A percentile compares a stretch with the other conserved stretches of the same genome.
Conservation (phyloP, 1,284 basidiomycete species). For the Heliocybe sulcata region DNA sequence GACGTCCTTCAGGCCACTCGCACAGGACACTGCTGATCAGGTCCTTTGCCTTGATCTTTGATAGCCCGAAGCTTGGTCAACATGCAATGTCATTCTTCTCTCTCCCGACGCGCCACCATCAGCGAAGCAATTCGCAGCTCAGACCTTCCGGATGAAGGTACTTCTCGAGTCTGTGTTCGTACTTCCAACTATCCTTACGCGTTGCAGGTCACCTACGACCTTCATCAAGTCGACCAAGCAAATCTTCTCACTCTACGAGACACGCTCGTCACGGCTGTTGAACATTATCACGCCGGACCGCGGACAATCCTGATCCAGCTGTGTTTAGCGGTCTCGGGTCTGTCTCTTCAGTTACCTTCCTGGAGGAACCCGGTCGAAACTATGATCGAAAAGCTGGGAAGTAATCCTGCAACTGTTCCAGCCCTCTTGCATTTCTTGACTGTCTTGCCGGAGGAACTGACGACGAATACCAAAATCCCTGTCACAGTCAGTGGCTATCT, state of each 20-base stretch:
- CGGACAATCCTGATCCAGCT: slow-evolving; percentile 87
- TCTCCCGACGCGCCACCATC: slow-evolving; percentile 74
- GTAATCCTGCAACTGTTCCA: slow-evolving; percentile 77
- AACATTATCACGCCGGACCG: slow-evolving; percentile 68
- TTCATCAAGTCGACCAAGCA: slow-evolving; percentile 75
- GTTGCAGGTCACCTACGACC: slow-evolving; percentile 88
- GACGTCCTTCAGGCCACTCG: slow-evolving; percentile 32
- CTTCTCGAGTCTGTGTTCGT: slow-evolving; percentile 17
- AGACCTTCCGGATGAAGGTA: slow-evolving; percentile 95
- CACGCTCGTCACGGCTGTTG: slow-evolving; percentile 76
- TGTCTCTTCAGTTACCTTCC: slow-evolving; percentile 87
- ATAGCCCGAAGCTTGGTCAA: slow-evolving; percentile 94
- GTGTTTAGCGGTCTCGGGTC: slow-evolving; percentile 83
- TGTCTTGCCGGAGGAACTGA: slow-evolving; percentile 87
- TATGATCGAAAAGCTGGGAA: slow-evolving; percentile 85
- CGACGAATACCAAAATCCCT: slow-evolving; percentile 82
- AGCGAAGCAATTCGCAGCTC: slow-evolving; percentile 91
- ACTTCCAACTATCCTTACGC: not conserved
- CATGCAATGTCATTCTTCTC: slow-evolving; percentile 86
- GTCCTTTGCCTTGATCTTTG: slow-evolving; percentile 22
- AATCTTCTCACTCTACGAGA: slow-evolving; percentile 80
- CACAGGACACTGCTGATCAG: slow-evolving; percentile 43
- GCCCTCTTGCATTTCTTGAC: slow-evolving; percentile 88
- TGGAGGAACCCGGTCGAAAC: slow-evolving; percentile 81
- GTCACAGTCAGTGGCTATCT: slow-evolving; percentile 58